Evolutionary conservation across 495 filamentous ascomycete genomes (phyloP), one percentile per base, ranked within the genome.

Genomic region (Xylaria grammica): DNA sequence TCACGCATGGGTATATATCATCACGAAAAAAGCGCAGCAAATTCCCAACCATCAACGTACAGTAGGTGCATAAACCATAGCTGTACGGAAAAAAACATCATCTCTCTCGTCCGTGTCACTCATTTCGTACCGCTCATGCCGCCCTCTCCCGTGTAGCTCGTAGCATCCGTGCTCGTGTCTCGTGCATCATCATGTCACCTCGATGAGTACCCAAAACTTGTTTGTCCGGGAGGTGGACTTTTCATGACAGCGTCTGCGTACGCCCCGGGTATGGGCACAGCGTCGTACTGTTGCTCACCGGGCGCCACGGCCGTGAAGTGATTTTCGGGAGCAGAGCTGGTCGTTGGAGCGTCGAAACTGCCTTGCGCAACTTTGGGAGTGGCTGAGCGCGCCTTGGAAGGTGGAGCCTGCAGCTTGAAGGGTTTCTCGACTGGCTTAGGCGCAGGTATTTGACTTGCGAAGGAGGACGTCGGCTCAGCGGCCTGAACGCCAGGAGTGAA

Each of bases 351-450:
- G 46, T 80, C 72, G 70, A 92, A 90, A 24, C 79, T 85, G 45
- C 77, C 77, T 69, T 90, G 88, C 36, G 78, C 75, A 44, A 84
- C 65, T 74, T 86, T 86, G n/a, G 91, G 91, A 20, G 88, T 94
- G 27, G 92, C 87, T 55, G 86, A 81, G 68, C 91, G 90, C 45
- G 92, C 85, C 67, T 88, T 89, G 73, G 85, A 85, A 0, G 93
- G 93, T 30, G 93, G 92, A 20, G 93, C 79, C 77, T 96, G 91
- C 10, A 97, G 87, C 67, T 90, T 88, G 84, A 97, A 96, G 19
- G 89, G 82, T 67, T 86, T 86, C 0, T 87, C 81, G 15, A 69
- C 69, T 0, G 69, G 46, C 10, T 63, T 78, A 62, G 27, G 70
- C 69, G 65, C 76, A 73, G 55, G 62, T 67, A 64, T 70, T 70